Percentiles rank a stretch among this genome's conserved stretches.
Conservation (phyloP, 2,329 filamentous ascomycete genomes). For the Scopulariopsis brevicaulis region DNA sequence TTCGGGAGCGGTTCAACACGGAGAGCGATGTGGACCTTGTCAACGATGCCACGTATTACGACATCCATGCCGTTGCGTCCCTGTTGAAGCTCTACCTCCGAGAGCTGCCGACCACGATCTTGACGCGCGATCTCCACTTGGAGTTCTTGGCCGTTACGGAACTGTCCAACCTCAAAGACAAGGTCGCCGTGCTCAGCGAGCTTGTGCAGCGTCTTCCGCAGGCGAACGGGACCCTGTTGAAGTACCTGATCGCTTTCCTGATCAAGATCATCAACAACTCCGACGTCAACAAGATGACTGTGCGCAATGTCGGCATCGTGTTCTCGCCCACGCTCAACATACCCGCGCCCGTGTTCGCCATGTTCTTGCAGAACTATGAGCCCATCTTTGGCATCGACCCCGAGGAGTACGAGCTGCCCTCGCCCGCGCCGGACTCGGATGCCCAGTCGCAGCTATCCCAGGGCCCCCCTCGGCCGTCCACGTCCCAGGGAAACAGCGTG, state of each 20-base stretch:
- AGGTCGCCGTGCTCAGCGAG: conserved; percentile 63
- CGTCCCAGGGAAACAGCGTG: conserved; percentile 32
- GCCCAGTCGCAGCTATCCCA: conserved; percentile 20
- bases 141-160: conserved; percentile 82
- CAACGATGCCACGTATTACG: conserved; percentile 74
- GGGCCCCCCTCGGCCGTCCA: conserved; percentile 34
- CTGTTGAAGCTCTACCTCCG: conserved; percentile 88
- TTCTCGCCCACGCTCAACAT: conserved; percentile 97
- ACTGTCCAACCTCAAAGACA: conserved; percentile 61
- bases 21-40: conserved; percentile 87
- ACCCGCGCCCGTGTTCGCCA: conserved; percentile 83
- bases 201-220: conserved; percentile 72
- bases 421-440: conserved; percentile 25
- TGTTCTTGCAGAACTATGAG: conserved; percentile 85
- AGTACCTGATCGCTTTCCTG: conserved; percentile 77
- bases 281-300: conserved; percentile 93
- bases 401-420: conserved; percentile 49
- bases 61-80: conserved; percentile 92
- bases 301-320: conserved; percentile 93
- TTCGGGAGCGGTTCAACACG: conserved; percentile 85
- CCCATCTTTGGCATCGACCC: conserved; percentile 69
- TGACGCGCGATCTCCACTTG: conserved; percentile 81
- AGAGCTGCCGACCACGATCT: conserved; percentile 80
- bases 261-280: conserved; percentile 88
- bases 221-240: conserved; percentile 70